These are phyloP conservation scores for Dactylellina parvicollis DNA, from an alignment of 2,329 filamentous ascomycete genomes.

Conservation along the genomic window DNA sequence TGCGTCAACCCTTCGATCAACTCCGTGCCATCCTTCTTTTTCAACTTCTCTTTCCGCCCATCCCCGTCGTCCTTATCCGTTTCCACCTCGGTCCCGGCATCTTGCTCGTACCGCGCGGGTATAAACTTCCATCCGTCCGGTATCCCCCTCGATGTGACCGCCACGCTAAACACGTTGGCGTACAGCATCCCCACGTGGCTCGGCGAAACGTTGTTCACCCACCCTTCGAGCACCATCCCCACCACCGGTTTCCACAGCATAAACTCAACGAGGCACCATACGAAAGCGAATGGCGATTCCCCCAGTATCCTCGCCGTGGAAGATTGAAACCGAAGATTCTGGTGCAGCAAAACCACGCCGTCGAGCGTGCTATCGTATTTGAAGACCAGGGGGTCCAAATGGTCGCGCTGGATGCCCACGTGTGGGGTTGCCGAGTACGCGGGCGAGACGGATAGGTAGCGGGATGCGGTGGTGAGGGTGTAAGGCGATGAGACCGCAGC, in stretches of 20 bases:
- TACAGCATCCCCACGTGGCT: conserved; percentile 89
- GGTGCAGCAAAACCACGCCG: conserved; percentile 79
- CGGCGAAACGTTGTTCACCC: conserved; percentile 85
- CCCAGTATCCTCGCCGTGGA: conserved; percentile 71
- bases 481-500: conserved; percentile 72
- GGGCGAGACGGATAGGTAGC: conserved; percentile 80
- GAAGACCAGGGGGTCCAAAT: conserved; percentile 78
- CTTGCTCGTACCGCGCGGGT: conserved; percentile 64
- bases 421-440: conserved; percentile 70
- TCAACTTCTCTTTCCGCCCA: conserved; percentile 30
- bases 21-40: conserved; percentile 55
- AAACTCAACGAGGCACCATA: conserved; percentile 89
- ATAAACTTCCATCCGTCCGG: conserved; percentile 84
- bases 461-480: conserved; percentile 79
- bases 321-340: conserved; percentile 73
- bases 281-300: conserved; percentile 86
- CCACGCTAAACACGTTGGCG: conserved; percentile 91
- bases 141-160: conserved; percentile 72
- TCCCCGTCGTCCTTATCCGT: conserved; percentile 55
- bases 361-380: conserved; percentile 77
- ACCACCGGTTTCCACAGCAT: conserved; percentile 80
- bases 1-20: conserved; percentile 59
- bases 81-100: conserved; percentile 32
- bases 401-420: conserved; percentile 76
- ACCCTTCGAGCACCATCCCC: conserved; percentile 79